A percentile compares a stretch with the other conserved stretches of the same genome.
These are phyloP conservation scores for Colletotrichum truncatum DNA, from an alignment of 2,329 filamentous ascomycete species.

Conservation along the genomic window DNA sequence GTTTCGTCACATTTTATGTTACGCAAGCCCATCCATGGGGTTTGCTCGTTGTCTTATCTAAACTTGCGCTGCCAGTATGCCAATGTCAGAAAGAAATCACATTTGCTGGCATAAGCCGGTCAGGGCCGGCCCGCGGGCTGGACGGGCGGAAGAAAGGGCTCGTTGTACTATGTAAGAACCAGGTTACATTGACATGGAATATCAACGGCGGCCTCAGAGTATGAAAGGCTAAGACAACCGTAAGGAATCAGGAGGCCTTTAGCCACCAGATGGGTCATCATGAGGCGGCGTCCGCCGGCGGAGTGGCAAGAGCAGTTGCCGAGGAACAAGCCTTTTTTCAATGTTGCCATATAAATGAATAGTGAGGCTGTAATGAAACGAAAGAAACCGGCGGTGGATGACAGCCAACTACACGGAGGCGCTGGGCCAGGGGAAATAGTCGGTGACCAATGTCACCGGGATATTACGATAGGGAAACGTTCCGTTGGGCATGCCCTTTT, in stretches of 20 bases:
- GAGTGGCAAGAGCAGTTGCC: neutral
- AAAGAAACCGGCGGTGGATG: neutral
- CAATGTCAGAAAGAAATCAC: constrained; percentile 6
- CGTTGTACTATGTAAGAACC: neutral
- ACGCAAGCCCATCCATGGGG: neutral
- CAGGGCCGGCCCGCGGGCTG: constrained; percentile 21
- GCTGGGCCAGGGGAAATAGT: neutral
- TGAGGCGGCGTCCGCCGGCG: neutral
- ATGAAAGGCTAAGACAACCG: neutral
- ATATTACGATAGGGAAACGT: constrained; percentile 19
- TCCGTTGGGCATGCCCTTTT: constrained; percentile 16
- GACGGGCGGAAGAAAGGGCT: neutral
- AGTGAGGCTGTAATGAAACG: constrained; percentile 1
- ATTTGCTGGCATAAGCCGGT: constrained; percentile 21
- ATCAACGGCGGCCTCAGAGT: constrained; percentile 2
- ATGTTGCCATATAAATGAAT: neutral
- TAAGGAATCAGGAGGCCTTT: constrained; percentile 9
- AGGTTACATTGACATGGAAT: neutral
- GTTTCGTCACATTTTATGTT: neutral
- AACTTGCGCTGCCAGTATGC: neutral
- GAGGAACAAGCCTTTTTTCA: neutral
- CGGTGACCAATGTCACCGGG: constrained; percentile 19
- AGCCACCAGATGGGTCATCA: neutral
- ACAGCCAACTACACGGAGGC: neutral
- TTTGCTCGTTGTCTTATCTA: neutral